phyloP scores from a whole-genome alignment of 495 filamentous ascomycete genomes.

The Aspergillus coremiiformis region DNA sequence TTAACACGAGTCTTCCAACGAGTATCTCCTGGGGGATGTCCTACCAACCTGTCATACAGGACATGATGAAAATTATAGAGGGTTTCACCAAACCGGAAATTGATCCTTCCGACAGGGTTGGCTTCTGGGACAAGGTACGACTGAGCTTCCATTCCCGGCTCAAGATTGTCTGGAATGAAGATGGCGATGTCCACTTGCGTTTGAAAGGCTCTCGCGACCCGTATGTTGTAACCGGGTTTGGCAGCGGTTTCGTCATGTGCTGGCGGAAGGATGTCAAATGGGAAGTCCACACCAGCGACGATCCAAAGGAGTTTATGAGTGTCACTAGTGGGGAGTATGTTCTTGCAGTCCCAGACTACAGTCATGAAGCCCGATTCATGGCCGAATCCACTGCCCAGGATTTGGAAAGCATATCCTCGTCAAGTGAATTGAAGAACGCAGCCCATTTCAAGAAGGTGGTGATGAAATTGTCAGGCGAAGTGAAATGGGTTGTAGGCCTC shows the following conservation, averaged over 20 bases:
- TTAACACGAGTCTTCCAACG: conserved; percentile 86
- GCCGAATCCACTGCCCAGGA: conserved; percentile 50
- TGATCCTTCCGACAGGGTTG: conserved; percentile 85
- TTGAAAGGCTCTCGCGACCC: conserved; percentile 90
- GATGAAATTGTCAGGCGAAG: conserved; percentile 95
- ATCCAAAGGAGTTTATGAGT: conserved; percentile 88
- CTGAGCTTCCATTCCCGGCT: conserved; percentile 92
- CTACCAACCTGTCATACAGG: conserved; percentile 96
- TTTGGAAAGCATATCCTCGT: conserved; percentile 54
- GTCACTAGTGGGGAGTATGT: conserved; percentile 93
- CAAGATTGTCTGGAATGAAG: conserved; percentile 81
- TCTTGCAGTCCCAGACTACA: conserved; percentile 88
- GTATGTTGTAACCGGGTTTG: conserved; percentile 85
- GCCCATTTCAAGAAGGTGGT: conserved; percentile 92
- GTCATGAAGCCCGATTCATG: conserved; percentile 69
- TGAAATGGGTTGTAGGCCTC: conserved; percentile 81
- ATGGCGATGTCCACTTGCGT: conserved; percentile 91
- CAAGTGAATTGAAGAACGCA: conserved; percentile 60
- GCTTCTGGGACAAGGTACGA: conserved; percentile 99
- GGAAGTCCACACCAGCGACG: conserved; percentile 71
- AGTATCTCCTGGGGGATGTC: conserved; percentile 95
- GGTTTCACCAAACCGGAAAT: conserved; percentile 92
- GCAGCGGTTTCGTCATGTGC: conserved; percentile 94
- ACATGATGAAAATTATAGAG: conserved; percentile 99
- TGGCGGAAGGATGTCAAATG: conserved; percentile 89